phyloP scores from a whole-genome alignment of 129 eudicot genomes.

The Centella asiatica region DNA sequence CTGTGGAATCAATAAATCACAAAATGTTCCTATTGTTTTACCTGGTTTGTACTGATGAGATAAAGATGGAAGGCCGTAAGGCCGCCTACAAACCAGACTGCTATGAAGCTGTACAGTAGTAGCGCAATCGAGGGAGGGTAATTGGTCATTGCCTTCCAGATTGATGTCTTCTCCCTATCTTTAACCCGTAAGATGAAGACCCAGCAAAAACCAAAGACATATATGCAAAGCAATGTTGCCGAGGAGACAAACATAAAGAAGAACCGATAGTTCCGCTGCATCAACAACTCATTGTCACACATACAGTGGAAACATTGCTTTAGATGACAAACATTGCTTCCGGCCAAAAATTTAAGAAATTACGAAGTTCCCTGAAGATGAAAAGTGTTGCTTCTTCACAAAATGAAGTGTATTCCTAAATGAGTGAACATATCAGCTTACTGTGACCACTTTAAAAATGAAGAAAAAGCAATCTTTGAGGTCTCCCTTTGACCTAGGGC shows the following conservation, averaged over 20 bases:
- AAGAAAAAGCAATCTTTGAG: too few species aligned
- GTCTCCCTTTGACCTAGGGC: not conserved
- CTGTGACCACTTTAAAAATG: too few species aligned
- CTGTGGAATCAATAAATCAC: not conserved
- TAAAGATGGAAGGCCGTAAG: slow-evolving; percentile 73
- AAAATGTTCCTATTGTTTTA: slow-evolving; percentile 7
- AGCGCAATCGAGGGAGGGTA: slow-evolving; percentile 65
- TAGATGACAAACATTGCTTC: too few species aligned
- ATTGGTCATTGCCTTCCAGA: slow-evolving; percentile 57
- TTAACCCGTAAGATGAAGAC: slow-evolving; percentile 41
- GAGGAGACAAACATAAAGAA: slow-evolving; percentile 75
- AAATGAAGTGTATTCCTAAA: too few species aligned
- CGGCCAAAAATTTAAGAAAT: not conserved
- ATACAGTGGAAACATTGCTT: not conserved
- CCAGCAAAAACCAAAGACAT: slow-evolving; percentile 68
- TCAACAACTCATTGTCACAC: slow-evolving; percentile 3
- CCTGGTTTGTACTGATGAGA: slow-evolving; percentile 87
- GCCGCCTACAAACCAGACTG: slow-evolving; percentile 84
- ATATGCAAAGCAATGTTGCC: slow-evolving; percentile 58
- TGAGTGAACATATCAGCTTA: too few species aligned
- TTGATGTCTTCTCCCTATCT: slow-evolving; percentile 35
- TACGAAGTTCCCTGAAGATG: not conserved
- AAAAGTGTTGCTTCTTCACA: too few species aligned
- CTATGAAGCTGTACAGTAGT: slow-evolving; percentile 44
- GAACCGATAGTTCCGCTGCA: slow-evolving; percentile 91